Evolutionary conservation across 2,329 filamentous ascomycete species (phyloP), one percentile per base, ranked within the genome.

Genomic region (Phyllosticta citriasiana): DNA sequence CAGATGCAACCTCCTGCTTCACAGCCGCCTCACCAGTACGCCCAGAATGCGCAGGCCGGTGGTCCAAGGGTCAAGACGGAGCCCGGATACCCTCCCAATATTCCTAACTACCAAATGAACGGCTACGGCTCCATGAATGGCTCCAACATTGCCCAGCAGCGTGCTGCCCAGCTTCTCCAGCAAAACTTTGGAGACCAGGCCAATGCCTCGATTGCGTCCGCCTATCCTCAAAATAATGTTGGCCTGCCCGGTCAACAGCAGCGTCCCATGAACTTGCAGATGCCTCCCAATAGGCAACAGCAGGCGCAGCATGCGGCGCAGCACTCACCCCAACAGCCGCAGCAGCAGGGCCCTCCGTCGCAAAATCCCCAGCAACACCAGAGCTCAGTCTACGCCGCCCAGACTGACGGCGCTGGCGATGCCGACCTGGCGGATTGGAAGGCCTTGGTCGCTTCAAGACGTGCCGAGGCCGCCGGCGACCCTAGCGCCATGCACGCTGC

Each of bases 381-480:
- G 6, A 64, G 58, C 35, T 68, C 71, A 12, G 63, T 72, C 33
- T 72, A 74, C 57, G 78, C 78, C 55, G 75, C 85, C 25, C 89
- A 97, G 72, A 87, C 87, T 14, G 93, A 97, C 70, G 93, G 92
- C 57, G 77, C 88, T 33, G 79, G 74, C 55, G 87, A 86, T 64
- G 80, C 80, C 61, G 80, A 81, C 3, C 74, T 84, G 52, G 82
- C 83, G 4, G 79, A 84, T 60, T 80, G 78, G 73, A 72, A 76
- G 33, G 83, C 82, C 8, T 77, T 89, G 51, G 75, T 90, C 53
- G 78, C 87, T 68, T 80, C 81, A 64, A 78, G 81, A 53, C 78
- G 80, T 62, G 77, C 79, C 3, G 74, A 80, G 47, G 84, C 83
- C 6, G 79, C 82, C 12, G 69, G 74, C 52, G 64, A 76, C 79